Evolutionary conservation across 1,284 basidiomycete genomes (phyloP), one percentile per base, ranked within the genome.

Genomic region (Sphaerobolus stellatus): DNA sequence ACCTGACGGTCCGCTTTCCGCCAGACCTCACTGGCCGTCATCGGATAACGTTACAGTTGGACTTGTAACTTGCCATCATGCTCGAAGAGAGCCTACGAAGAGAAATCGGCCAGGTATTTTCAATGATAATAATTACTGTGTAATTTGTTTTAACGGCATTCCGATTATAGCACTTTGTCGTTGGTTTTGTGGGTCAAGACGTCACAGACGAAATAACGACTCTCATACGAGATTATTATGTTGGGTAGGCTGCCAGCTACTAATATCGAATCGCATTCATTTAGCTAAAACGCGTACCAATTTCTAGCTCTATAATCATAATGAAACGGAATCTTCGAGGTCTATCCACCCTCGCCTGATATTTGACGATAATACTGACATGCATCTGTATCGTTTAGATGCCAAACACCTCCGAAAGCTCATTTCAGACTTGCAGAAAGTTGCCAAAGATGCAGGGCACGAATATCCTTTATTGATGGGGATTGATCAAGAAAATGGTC

Each of bases 401-500:
- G 73, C 78, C 18, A 66, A 68, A 43, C 83, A 86, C 59, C 74
- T 81, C 0, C 73, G 75, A 16, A 60, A 58, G 7, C 68, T 86
- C 24, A 69, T 83, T 4, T 65, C 67, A 27, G 70, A 74, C 30
- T 65, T 88, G 38, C 85, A 87, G 60, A 58, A 61, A 24, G 63
- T 84, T 14, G 84, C 86, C 2, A 79, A 77, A 54, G 73, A 80
- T 30, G 71, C 79, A 1, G 81, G 83, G 0, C 84, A 88, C 55
- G 56, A 62, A 7, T 68, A 60, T 8, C 85, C 83, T 1, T 70
- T 88, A 24, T 72, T 87, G 62, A 81, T 88, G 47, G 84, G 85
- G 2, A 86, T 79, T 16, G 85, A 88, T 70, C 86, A 88, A 66
- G 86, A 88, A 64, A 84, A 85, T 61, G 86, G 84, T 79, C 48